A percentile compares a stretch with the other conserved stretches of the same genome.
Evolutionary conservation across 805 yeast species (phyloP).

Genomic region (Soucietia sequanensis): DNA sequence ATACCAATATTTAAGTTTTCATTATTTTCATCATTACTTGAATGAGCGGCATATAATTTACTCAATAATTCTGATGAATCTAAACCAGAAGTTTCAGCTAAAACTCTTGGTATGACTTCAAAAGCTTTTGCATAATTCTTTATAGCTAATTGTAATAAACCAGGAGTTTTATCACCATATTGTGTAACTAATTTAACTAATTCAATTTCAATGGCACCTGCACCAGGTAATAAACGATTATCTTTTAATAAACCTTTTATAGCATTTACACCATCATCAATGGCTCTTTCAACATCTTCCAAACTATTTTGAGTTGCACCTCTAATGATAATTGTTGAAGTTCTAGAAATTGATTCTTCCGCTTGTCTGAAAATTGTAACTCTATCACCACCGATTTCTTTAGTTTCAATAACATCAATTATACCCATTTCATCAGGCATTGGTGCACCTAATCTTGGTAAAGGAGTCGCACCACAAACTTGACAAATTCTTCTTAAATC

Average conservation of each 20-base stretch:
- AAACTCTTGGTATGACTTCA: conserved; percentile 87
- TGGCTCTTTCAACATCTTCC: conserved; percentile 95
- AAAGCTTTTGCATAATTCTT: conserved; percentile 93
- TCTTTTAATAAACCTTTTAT: conserved; percentile 88
- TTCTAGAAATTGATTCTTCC: conserved; percentile 56
- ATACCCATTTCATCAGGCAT: conserved; percentile 91
- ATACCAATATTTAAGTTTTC: conserved; percentile 66
- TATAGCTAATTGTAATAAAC: conserved; percentile 87
- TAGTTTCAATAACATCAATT: conserved; percentile 83
- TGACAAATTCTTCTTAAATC: conserved; percentile 91
- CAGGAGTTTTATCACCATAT: conserved; percentile 93
- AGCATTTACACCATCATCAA: conserved; percentile 94
- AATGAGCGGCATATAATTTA: conserved; percentile 84
- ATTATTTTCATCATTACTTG: conserved; percentile 40
- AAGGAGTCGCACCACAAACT: conserved; percentile 96
- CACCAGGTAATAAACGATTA: conserved; percentile 81
- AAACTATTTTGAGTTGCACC: conserved; percentile 94
- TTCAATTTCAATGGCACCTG: conserved; percentile 93
- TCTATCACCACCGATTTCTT: conserved; percentile 96
- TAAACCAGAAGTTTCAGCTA: conserved; percentile 93
- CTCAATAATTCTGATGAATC: conserved; percentile 89
- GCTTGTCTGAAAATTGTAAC: conserved; percentile 91
- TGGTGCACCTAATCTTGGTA: conserved; percentile 92
- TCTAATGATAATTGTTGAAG: conserved; percentile 89
- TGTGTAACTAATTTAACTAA: conserved; percentile 74